phyloP scores from a whole-genome alignment of 164 flowering plant genomes.

The Umbellularia californica region DNA sequence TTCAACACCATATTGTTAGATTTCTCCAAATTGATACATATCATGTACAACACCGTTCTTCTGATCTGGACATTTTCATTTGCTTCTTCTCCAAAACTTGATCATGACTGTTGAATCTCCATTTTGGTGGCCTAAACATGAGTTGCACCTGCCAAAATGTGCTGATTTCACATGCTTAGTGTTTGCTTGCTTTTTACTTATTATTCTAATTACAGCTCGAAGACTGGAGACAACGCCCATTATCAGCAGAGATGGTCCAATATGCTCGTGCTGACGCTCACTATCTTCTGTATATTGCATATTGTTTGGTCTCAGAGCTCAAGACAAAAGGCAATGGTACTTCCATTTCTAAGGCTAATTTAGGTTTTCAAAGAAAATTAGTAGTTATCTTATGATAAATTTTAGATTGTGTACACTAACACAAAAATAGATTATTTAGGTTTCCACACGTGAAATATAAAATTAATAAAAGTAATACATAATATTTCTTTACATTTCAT shows the following conservation, averaged over 20 bases:
- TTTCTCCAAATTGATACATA: no score
- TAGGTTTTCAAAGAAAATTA: neutral
- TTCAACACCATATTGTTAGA: no score
- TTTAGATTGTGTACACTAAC: no score
- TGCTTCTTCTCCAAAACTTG: neutral
- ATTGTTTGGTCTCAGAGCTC: constrained; percentile 64
- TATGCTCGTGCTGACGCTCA: constrained; percentile 92
- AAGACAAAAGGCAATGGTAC: constrained; percentile 46
- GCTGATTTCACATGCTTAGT: no score
- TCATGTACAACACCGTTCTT: no score
- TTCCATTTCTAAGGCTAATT: constrained; percentile 5
- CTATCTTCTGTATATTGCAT: constrained; percentile 76
- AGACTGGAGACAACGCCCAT: constrained; percentile 97
- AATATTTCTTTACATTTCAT: no score
- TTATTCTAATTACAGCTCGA: constrained; percentile 33
- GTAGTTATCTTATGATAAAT: neutral
- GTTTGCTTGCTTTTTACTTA: no score
- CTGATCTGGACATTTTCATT: neutral
- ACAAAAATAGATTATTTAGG: no score
- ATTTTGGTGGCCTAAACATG: no score
- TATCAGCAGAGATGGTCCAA: constrained; percentile 75
- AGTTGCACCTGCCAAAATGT: no score
- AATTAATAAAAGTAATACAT: no score
- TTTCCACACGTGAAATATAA: no score
- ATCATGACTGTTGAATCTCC: neutral